phyloP scores from a whole-genome alignment of 2,329 filamentous ascomycete genomes.

The Mycocentrospora acerina region DNA sequence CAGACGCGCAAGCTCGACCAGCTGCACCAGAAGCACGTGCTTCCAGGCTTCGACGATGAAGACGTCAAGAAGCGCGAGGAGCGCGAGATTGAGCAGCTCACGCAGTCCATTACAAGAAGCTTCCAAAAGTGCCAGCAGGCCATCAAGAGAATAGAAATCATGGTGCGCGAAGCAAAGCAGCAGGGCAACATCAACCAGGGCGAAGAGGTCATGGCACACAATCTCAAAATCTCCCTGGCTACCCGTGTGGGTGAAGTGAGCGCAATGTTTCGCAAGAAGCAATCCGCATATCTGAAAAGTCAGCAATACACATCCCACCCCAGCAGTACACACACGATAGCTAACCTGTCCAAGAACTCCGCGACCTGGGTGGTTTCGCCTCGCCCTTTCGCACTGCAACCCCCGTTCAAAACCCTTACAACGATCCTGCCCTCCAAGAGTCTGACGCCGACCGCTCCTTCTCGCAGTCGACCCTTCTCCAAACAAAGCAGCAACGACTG shows the following conservation, averaged over 20 bases:
- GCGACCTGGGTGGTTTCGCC: slow-evolving; percentile 49
- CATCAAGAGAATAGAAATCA: slow-evolving; percentile 82
- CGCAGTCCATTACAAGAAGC: slow-evolving; percentile 81
- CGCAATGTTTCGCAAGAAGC: slow-evolving; percentile 92
- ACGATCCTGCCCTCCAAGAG: slow-evolving; percentile 80
- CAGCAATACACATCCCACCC: slow-evolving; percentile 24
- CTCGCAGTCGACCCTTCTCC: slow-evolving; percentile 84
- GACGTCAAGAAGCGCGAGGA: slow-evolving; percentile 85
- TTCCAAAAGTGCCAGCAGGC: slow-evolving; percentile 90
- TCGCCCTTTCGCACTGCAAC: slow-evolving; percentile 50
- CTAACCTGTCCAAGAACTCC: slow-evolving; percentile 41
- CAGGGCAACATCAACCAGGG: slow-evolving; percentile 72
- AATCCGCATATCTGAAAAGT: slow-evolving; percentile 96
- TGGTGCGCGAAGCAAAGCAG: slow-evolving; percentile 79
- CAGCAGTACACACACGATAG: neutral
- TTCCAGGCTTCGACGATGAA: slow-evolving; percentile 96
- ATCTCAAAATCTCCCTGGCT: slow-evolving; percentile 90
- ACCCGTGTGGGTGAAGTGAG: slow-evolving; percentile 88
- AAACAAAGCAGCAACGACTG: slow-evolving; percentile 65
- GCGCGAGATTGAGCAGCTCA: slow-evolving; percentile 83
- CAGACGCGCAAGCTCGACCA: slow-evolving; percentile 86
- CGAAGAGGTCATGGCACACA: slow-evolving; percentile 94
- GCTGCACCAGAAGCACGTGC: slow-evolving; percentile 93
- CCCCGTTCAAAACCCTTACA: slow-evolving; percentile 64
- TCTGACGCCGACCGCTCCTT: slow-evolving; percentile 92